A percentile compares a stretch with the other conserved stretches of the same genome.
These are phyloP conservation scores for Calonectria fujianensis DNA, from an alignment of 2,329 filamentous ascomycete genomes.

Conservation along the genomic window DNA sequence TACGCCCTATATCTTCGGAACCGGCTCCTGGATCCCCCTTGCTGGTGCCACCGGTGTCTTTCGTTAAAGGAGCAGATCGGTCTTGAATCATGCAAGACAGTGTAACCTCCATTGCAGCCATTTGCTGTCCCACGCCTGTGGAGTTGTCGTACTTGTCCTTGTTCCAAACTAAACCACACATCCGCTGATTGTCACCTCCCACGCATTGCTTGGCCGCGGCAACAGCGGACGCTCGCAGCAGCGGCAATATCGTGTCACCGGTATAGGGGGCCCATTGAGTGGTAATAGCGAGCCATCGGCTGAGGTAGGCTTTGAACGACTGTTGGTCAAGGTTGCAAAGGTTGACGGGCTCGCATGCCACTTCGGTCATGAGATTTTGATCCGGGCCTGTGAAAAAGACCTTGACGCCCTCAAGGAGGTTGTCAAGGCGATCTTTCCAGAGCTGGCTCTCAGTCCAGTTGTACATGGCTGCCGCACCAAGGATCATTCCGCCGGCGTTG, in stretches of 20 bases:
- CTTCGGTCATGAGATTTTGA: conserved; percentile 77
- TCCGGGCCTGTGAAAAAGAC: conserved; percentile 73
- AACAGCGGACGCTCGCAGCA: conserved; percentile 73
- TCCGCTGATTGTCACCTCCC: conserved; percentile 73
- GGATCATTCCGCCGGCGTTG: conserved; percentile 80
- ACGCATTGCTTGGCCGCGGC: conserved; percentile 75
- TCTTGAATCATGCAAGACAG: conserved; percentile 75
- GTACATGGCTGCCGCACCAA: conserved; percentile 81
- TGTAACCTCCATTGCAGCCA: conserved; percentile 80
- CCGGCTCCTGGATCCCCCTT: conserved; percentile 68
- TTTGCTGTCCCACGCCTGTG: conserved; percentile 81
- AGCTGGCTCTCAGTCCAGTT: conserved; percentile 72
- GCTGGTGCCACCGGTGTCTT: conserved; percentile 75
- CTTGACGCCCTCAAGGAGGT: conserved; percentile 71
- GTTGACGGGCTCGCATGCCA: conserved; percentile 77
- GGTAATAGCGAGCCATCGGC: conserved; percentile 76
- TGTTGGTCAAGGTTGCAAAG: conserved; percentile 78
- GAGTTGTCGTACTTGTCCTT: conserved; percentile 74
- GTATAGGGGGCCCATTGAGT: conserved; percentile 80
- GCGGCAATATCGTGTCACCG: conserved; percentile 69
- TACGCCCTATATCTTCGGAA: conserved; percentile 67
- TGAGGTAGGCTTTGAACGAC: conserved; percentile 79
- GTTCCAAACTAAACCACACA: conserved; percentile 78
- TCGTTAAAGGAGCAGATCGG: conserved; percentile 65
- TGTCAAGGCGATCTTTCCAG: conserved; percentile 76